Evolutionary conservation across 2,329 filamentous ascomycete genomes (phyloP), one percentile per base, ranked within the genome.

Genomic region (Hymenoscyphus occultus): DNA sequence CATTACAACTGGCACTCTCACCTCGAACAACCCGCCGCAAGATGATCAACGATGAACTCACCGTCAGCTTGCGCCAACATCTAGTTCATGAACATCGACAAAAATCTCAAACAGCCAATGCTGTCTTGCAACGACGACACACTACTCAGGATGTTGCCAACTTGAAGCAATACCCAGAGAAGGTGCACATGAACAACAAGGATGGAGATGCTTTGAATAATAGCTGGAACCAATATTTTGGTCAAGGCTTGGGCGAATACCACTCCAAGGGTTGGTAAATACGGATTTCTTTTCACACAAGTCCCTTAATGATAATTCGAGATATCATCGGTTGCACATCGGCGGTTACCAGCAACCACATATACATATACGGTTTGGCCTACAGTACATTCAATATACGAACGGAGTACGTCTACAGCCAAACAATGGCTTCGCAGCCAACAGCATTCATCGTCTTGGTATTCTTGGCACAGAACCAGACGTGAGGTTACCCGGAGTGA

Each of bases 1-100:
- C 72, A 59, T 86, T 90, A 69, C 90, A 91, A 63, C 86, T 88
- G 35, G 91, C 92, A 1, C 84, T 97, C 69, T 98, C 95, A 5
- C 95, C 95, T 3, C 87, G 93, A 65, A 97, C 94, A 0, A 97
- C 93, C 0, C 87, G 95, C 61, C 87, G 93, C 67, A 96, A 97
- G 78, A 99, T 99, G 95, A 84, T 99, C 64, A 90, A 92, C 9
- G 96, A 92, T 0, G 95, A 99, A 80, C 82, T 99, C 63, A 97
- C 94, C 2, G 93, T 97, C 76, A 96, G 92, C 28, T 87, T 99
- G 3, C 88, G 95, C 28, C 91, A 93, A 71, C 91, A 97, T 73
- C 87, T 99, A 16, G 85, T 98, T 16, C 96, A 92, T 91, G 95
- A 99, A 77, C 90, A 95, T 61, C 92, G 96, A 75, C 94, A 98